Evolutionary conservation across 202 grass and related monocot genomes (phyloP).

Genomic region (Elaeis oleifera): DNA sequence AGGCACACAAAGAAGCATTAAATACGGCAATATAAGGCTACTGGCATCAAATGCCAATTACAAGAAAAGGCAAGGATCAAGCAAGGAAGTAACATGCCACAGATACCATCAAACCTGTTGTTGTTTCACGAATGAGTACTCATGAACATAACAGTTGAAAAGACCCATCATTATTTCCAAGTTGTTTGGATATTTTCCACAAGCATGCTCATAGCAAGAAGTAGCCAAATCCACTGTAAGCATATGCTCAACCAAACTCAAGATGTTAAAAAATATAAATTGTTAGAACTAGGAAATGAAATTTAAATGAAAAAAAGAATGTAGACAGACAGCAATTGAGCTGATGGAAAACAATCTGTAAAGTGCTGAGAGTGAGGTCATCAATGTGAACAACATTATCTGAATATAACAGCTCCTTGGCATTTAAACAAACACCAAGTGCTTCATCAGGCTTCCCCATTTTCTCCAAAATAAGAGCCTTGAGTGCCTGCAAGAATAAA

Average conservation of each 20-base stretch:
- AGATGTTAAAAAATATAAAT: slow-evolving; percentile 6
- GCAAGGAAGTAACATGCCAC: slow-evolving; percentile 6
- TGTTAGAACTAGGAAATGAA: too few species aligned
- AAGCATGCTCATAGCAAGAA: slow-evolving; percentile 92
- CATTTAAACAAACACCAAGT: slow-evolving; percentile 55
- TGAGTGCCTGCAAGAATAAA: slow-evolving; percentile 66
- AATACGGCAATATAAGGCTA: neutral
- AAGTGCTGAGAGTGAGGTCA: slow-evolving; percentile 92
- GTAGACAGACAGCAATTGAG: slow-evolving; percentile 65
- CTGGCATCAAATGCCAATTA: slow-evolving; percentile 21
- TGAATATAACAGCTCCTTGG: slow-evolving; percentile 66
- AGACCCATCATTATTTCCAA: slow-evolving; percentile 98
- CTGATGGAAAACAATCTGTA: slow-evolving; percentile 90
- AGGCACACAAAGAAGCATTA: slow-evolving; percentile 14
- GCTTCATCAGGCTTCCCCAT: slow-evolving; percentile 96
- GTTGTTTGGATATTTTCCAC: slow-evolving; percentile 77
- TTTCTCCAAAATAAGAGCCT: slow-evolving; percentile 91
- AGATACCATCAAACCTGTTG: slow-evolving; percentile 60
- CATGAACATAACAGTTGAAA: slow-evolving; percentile 93
- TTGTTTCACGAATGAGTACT: slow-evolving; percentile 94
- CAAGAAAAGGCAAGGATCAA: slow-evolving; percentile 17
- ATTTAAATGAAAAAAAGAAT: slow-evolving; percentile 17
- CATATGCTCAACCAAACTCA: slow-evolving; percentile 9
- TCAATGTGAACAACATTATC: slow-evolving; percentile 76
- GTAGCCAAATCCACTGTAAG: slow-evolving; percentile 91